Conservation (phyloP, 2,329 filamentous ascomycete genomes). For the Colletotrichum abscissum region DNA sequence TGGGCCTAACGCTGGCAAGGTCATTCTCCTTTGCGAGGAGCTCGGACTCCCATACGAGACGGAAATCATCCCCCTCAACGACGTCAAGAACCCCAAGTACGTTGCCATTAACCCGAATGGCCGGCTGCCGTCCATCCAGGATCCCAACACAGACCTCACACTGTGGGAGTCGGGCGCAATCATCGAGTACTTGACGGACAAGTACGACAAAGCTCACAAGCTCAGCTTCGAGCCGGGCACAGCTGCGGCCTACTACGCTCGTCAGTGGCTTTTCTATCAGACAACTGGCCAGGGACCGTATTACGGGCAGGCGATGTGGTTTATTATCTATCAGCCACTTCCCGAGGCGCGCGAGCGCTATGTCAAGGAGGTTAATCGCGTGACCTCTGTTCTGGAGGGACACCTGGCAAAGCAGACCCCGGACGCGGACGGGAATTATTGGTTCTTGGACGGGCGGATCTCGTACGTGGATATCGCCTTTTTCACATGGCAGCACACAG, state of each 20-base stretch:
- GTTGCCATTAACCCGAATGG: conserved; percentile 50
- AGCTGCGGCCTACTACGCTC: conserved; percentile 36
- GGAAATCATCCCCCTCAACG: conserved; percentile 34
- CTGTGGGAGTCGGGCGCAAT: conserved; percentile 46
- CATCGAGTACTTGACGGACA: conserved; percentile 43
- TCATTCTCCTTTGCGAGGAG: conserved; percentile 40
- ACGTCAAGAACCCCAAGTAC: conserved; percentile 40
- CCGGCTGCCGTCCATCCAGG: conserved; percentile 46
- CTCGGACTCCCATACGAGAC: conserved; percentile 40
- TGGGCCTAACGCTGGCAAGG: conserved; percentile 27
- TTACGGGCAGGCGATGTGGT: conserved; percentile 48
- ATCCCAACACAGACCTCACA: conserved; percentile 47
- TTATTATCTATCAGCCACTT: conserved; percentile 43
- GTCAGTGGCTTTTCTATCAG: conserved; percentile 52
- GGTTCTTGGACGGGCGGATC: conserved; percentile 39
- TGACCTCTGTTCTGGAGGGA: conserved; percentile 42
- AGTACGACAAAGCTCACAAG: conserved; percentile 37
- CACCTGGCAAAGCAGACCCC: conserved; percentile 37
- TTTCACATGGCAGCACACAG: conserved; percentile 35
- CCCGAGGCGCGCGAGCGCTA: conserved; percentile 44
- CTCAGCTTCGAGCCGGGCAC: conserved; percentile 28
- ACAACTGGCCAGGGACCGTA: conserved; percentile 54
- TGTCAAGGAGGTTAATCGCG: conserved; percentile 42
- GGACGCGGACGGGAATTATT: conserved; percentile 30
- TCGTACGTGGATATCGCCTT: conserved; percentile 43